A percentile compares a stretch with the other conserved stretches of the same genome.
These are phyloP conservation scores for Candida sp. DNA, from an alignment of 1,139 yeast species.

Conservation along the genomic window DNA sequence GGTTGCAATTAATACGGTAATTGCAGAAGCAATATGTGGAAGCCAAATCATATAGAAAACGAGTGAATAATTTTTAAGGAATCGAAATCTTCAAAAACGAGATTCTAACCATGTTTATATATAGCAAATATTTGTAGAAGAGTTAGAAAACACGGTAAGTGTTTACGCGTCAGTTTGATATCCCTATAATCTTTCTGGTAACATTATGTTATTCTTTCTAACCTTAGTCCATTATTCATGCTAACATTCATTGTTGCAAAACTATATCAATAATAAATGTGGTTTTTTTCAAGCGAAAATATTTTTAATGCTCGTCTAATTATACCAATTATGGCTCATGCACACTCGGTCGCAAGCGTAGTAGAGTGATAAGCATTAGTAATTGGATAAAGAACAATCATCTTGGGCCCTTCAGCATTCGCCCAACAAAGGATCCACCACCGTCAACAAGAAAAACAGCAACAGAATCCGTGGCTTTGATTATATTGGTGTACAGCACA, in stretches of 20 bases:
- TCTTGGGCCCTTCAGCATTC: too few relatives aligned
- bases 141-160: too few relatives aligned
- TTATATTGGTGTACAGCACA: too few relatives aligned
- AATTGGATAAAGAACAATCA: too few relatives aligned
- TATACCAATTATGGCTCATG: background rate
- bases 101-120: background rate
- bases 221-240: background rate
- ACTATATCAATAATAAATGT: background rate
- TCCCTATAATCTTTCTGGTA: background rate
- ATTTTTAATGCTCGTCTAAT: background rate
- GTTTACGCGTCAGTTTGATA: too few relatives aligned
- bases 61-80: background rate
- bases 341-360: background rate
- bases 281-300: background rate
- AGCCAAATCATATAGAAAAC: background rate
- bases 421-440: too few relatives aligned
- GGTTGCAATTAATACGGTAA: background rate
- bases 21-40: background rate
- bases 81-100: background rate
- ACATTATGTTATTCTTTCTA: background rate
- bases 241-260: background rate
- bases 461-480: too few relatives aligned
- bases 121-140: too few relatives aligned
- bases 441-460: too few relatives aligned
- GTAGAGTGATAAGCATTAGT: background rate